Conservation (phyloP, 768 basidiomycete genomes). For the Erythrobasidium yunnanense region DNA sequence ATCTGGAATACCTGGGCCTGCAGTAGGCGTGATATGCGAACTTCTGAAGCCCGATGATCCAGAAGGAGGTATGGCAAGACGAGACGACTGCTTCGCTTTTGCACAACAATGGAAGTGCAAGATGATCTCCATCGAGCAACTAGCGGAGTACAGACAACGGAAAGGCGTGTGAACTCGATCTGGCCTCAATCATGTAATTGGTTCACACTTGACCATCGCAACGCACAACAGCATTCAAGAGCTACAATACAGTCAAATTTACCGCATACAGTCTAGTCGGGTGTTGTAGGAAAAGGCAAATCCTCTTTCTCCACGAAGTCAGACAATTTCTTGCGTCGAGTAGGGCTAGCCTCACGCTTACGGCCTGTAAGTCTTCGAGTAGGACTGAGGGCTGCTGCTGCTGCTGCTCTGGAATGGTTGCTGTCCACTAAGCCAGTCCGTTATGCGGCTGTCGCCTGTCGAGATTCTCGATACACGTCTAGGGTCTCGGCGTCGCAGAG, state of each 20-base stretch:
- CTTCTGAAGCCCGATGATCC: conserved; percentile 78
- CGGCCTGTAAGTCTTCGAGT: too few species aligned
- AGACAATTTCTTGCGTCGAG: background rate
- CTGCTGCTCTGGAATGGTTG: too few species aligned
- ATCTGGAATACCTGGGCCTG: conserved; percentile 49
- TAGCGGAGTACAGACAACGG: conserved; percentile 40
- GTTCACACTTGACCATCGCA: background rate
- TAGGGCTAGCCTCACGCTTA: too few species aligned
- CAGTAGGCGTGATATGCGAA: conserved; percentile 81
- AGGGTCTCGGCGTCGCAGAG: too few species aligned
- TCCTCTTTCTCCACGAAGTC: background rate
- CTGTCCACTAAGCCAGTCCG: too few species aligned
- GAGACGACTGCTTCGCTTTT: conserved; percentile 84
- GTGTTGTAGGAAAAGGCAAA: background rate
- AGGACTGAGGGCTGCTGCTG: too few species aligned
- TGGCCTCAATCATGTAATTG: background rate
- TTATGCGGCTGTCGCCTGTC: too few species aligned
- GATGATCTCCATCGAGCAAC: conserved; percentile 79
- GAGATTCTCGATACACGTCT: too few species aligned
- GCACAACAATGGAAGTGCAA: conserved; percentile 80
- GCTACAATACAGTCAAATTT: background rate
- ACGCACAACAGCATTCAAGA: background rate
- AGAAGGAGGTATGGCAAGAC: conserved; percentile 79
- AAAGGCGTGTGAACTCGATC: background rate
- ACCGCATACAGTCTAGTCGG: background rate